Evolutionary conservation across 305 asterid species (phyloP).

Genomic region (Fraxinus platypoda): DNA sequence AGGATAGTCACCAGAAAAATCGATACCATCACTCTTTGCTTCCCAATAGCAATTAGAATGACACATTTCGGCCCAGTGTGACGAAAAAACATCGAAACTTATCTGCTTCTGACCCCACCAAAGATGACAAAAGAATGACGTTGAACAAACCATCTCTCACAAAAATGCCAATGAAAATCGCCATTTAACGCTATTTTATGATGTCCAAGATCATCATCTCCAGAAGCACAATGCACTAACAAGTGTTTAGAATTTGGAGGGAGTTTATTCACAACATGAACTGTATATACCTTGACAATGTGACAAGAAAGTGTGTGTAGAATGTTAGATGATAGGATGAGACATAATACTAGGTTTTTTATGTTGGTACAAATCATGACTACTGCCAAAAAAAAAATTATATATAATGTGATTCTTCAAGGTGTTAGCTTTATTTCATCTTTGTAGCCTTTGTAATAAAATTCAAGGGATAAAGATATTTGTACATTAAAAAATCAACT

Average conservation of each 20-base stretch:
- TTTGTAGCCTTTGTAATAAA: too few relatives aligned
- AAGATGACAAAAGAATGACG: background rate
- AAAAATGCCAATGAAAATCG: background rate
- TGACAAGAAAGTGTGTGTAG: background rate
- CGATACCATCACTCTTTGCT: background rate
- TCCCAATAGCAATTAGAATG: background rate
- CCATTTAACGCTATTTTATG: too few relatives aligned
- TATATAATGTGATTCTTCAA: too few relatives aligned
- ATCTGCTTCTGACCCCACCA: background rate
- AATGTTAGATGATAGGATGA: background rate
- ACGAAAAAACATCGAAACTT: background rate
- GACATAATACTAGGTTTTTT: background rate
- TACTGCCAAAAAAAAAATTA: too few relatives aligned
- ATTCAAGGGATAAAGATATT: too few relatives aligned
- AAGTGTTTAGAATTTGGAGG: background rate
- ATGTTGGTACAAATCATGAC: too few relatives aligned
- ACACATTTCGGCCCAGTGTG: background rate
- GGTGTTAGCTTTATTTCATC: too few relatives aligned
- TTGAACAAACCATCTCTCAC: background rate
- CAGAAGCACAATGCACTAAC: background rate
- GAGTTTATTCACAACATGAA: background rate
- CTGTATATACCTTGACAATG: background rate
- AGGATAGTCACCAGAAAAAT: background rate
- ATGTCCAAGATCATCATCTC: background rate
- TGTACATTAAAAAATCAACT: too few relatives aligned